These are phyloP conservation scores for Aegilops speltoides DNA, from an alignment of 176 grass and related monocot species.

Conservation along the genomic window DNA sequence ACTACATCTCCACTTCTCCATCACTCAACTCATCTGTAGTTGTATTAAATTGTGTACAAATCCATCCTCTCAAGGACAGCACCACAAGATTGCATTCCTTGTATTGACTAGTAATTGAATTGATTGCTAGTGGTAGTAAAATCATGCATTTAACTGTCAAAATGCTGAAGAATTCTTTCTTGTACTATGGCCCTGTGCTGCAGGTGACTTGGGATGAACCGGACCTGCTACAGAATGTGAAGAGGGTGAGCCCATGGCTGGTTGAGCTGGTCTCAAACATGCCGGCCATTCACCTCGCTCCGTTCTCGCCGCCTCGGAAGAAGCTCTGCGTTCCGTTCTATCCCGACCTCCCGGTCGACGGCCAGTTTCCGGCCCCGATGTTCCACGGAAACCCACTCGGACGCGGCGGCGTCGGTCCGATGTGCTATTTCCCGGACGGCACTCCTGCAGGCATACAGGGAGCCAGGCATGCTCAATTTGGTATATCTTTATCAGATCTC, in stretches of 20 bases:
- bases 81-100: neutral
- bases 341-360: conserved; percentile 51
- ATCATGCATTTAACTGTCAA: conserved; percentile 6
- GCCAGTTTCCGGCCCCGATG: conserved; percentile 51
- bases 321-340: conserved; percentile 65
- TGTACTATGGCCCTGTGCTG: conserved; percentile 23
- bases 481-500: conserved; percentile 80
- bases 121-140: neutral
- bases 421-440: conserved; percentile 72
- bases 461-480: conserved; percentile 99
- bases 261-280: conserved; percentile 87
- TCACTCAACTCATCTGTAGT: neutral
- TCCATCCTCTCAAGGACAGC: conserved; percentile 31
- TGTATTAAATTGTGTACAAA: neutral
- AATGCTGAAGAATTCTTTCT: neutral
- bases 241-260: conserved; percentile 88
- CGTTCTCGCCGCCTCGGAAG: conserved; percentile 92
- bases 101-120: neutral
- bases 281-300: conserved; percentile 63
- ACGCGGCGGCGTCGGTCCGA: conserved; percentile 38
- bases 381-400: conserved; percentile 58
- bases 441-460: conserved; percentile 99
- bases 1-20: neutral
- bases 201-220: conserved; percentile 98
- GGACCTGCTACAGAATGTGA: conserved; percentile 97